A percentile compares a stretch with the other conserved stretches of the same genome.
Conservation (phyloP, 1,284 basidiomycete genomes). For the Moesziomyces parantarcticus region DNA sequence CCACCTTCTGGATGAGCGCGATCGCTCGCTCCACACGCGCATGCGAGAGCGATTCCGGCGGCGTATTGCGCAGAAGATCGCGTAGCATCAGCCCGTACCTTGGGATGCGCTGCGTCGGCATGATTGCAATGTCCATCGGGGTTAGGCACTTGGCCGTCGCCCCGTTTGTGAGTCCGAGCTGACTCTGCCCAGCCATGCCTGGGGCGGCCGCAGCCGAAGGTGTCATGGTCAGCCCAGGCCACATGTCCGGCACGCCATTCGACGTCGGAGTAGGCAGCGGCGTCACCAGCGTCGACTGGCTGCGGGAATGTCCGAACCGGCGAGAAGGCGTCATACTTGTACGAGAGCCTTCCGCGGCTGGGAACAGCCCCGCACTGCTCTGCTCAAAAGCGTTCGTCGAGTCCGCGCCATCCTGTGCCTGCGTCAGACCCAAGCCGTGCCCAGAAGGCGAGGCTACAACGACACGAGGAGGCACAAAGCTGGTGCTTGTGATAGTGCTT, state of each 20-base stretch:
- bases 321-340: conserved; percentile 1
- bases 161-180: background rate
- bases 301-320: conserved; percentile 25
- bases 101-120: conserved; percentile 64
- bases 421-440: background rate
- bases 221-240: conserved; percentile 10
- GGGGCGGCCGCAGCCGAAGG: conserved; percentile 1
- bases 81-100: conserved; percentile 59
- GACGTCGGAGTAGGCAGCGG: conserved; percentile 21
- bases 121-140: conserved; percentile 62
- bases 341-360: background rate
- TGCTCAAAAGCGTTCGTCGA: background rate
- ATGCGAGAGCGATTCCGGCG: conserved; percentile 54
- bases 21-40: conserved; percentile 45
- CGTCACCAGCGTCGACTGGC: conserved; percentile 29
- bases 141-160: conserved; percentile 46
- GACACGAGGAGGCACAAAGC: conserved; percentile 18
- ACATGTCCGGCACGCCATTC: background rate
- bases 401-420: conserved; percentile 8
- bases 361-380: background rate
- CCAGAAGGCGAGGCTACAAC: conserved; percentile 5
- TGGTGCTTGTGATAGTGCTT: conserved; percentile 38
- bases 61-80: conserved; percentile 58
- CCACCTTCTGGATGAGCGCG: conserved; percentile 33
- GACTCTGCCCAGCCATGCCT: background rate